phyloP scores from a whole-genome alignment of 2,329 filamentous ascomycete genomes.

The Fulvia fulva region DNA sequence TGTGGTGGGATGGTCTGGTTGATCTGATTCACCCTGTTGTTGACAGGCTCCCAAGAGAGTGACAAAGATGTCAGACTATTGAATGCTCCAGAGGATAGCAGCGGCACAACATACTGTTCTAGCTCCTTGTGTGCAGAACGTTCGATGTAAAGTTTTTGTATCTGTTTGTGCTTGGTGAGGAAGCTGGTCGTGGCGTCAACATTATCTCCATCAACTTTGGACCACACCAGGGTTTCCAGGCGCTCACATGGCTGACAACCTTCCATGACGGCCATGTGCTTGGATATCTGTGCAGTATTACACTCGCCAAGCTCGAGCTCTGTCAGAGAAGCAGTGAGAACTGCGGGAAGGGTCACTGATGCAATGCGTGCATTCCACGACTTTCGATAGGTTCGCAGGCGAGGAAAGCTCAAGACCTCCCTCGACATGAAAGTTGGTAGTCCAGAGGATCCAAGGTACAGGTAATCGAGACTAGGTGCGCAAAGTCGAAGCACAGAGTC shows the following conservation, averaged over 20 bases:
- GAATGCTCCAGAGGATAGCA: background rate
- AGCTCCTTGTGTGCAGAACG: background rate
- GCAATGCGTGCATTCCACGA: background rate
- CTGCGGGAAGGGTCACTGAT: background rate
- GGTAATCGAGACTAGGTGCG: background rate
- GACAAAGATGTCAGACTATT: background rate
- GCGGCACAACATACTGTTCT: background rate
- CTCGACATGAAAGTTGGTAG: background rate
- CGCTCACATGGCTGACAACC: background rate
- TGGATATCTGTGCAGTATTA: background rate
- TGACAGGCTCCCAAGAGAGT: background rate
- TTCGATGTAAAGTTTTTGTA: background rate
- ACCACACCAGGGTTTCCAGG: background rate
- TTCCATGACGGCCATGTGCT: background rate
- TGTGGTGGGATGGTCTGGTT: background rate
- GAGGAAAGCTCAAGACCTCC: background rate
- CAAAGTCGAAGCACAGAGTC: background rate
- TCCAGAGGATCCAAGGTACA: background rate
- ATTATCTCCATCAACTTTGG: background rate
- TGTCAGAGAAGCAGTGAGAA: background rate
- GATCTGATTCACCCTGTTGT: background rate
- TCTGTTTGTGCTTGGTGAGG: background rate
- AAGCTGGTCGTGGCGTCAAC: background rate
- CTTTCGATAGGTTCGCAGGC: background rate
- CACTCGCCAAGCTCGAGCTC: background rate